Conservation (phyloP, 2,329 filamentous ascomycete genomes). For the Fusarium musae region DNA sequence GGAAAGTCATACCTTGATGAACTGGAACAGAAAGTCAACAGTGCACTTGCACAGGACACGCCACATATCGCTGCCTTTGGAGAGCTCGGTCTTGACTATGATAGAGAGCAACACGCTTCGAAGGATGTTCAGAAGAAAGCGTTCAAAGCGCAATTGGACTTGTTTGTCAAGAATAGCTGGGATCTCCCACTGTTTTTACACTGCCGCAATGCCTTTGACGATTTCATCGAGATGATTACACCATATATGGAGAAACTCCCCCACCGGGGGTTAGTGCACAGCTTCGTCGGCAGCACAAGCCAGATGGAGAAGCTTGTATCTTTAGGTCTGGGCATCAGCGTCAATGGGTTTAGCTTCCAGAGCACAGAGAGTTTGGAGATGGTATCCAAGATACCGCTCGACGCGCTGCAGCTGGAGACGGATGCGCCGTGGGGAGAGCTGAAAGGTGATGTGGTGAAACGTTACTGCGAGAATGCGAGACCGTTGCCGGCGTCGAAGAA, state of each 20-base stretch:
- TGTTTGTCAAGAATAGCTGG: conserved; percentile 41
- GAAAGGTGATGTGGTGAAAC: conserved; percentile 49
- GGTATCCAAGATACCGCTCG: conserved; percentile 39
- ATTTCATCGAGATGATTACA: conserved; percentile 49
- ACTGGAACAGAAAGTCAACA: conserved; percentile 40
- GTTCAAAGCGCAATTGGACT: conserved; percentile 41
- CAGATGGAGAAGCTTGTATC: conserved; percentile 43
- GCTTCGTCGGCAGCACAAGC: conserved; percentile 38
- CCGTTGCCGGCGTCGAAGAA: conserved; percentile 57
- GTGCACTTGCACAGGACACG: conserved; percentile 38
- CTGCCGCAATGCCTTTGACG: conserved; percentile 44
- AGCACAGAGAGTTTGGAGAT: conserved; percentile 40
- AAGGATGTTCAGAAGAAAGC: conserved; percentile 47
- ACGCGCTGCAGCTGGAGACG: conserved; percentile 42
- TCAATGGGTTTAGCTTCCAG: conserved; percentile 61
- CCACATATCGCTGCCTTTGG: conserved; percentile 57
- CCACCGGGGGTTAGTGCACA: conserved; percentile 41
- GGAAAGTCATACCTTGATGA: conserved; percentile 39
- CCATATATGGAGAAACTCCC: conserved; percentile 49
- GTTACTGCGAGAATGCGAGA: conserved; percentile 53
- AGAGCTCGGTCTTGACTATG: conserved; percentile 63
- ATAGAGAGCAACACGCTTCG: conserved; percentile 55
- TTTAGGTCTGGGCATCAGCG: conserved; percentile 43
- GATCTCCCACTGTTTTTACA: conserved; percentile 42
- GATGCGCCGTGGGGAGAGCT: conserved; percentile 45